Evolutionary conservation across 768 basidiomycete species (phyloP), one percentile per base, ranked within the genome.

Genomic region (Thelephora ganbajun): DNA sequence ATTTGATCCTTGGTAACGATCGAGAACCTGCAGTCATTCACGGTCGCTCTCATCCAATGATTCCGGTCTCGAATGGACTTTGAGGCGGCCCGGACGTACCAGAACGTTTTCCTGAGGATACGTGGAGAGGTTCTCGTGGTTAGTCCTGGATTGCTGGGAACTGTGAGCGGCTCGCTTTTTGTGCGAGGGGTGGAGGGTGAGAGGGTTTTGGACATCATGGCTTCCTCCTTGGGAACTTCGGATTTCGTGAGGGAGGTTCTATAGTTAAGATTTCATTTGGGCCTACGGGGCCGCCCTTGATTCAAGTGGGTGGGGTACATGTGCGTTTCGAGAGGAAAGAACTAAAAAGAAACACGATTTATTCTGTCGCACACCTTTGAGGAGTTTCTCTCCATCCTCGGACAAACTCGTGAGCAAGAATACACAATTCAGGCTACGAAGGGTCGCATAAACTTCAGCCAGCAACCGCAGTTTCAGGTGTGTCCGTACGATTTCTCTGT

Each of bases 51-150:
- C 20, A 74, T 70, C 11, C 74, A 66, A 47, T 79, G 94, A 3
- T 70, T 98, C 22, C 65, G 62, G 33, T 86, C 85, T 6, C 87
- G 80, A 54, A 76, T 77, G 43, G 96, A 99, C 65, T 98, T 96
- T 57, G 96, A 99, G 63, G 92, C 90, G 11, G 86, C 94, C 3
- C 91, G 98, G 62, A 76, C 92, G 1, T 71, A 93, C 58, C 72
- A 91, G 56, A 80, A 71, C 53, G 83, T 94, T 1, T 90, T 96
- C 61, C 65, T 98, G 36, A 77, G 77, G 14, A 71, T 86, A 45
- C 93, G 98, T 59, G 83, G 82, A 3, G 92, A 98, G 48, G 67
- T 80, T 0, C 65, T 98, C 26, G 69, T 90, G 30, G 71, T 68
- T 16, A 87, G 87, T 58, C 60, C 62, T 2, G 91, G 91, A 60